Evolutionary conservation across 2,329 filamentous ascomycete species (phyloP).

Genomic region (Rhexocercosporidium sp.): DNA sequence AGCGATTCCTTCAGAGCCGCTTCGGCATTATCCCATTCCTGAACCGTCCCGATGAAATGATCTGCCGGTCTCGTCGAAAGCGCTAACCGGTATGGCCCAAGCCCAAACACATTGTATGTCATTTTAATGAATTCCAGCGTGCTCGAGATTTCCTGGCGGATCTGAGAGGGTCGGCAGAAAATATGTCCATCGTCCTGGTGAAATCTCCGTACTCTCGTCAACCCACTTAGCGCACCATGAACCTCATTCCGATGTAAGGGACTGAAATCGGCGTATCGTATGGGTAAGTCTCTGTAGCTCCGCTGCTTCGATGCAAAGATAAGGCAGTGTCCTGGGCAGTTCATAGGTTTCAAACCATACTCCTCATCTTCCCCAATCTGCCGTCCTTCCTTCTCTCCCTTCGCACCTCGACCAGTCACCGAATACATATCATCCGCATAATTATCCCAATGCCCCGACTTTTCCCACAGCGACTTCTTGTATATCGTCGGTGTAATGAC

Average conservation of each 20-base stretch:
- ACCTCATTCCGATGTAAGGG: constrained; percentile 86
- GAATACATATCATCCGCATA: constrained; percentile 94
- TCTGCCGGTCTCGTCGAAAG: constrained; percentile 79
- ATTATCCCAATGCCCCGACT: constrained; percentile 86
- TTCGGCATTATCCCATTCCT: constrained; percentile 74
- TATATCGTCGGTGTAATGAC: constrained; percentile 91
- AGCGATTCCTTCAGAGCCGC: constrained; percentile 68
- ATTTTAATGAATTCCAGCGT: constrained; percentile 77
- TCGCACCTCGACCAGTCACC: constrained; percentile 58
- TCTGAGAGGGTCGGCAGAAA: constrained; percentile 81
- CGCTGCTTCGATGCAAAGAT: constrained; percentile 76
- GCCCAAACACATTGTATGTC: constrained; percentile 71
- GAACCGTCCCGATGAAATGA: constrained; percentile 75
- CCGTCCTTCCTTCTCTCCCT: constrained; percentile 42
- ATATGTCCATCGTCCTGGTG: constrained; percentile 93
- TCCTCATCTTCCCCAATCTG: constrained; percentile 66
- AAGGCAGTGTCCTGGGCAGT: constrained; percentile 87
- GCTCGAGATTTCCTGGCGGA: constrained; percentile 73
- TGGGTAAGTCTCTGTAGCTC: constrained; percentile 80
- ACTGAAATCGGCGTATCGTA: constrained; percentile 87
- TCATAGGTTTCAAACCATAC: constrained; percentile 91
- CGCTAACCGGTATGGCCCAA: constrained; percentile 76
- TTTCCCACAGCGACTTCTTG: constrained; percentile 85
- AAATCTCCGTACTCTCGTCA: constrained; percentile 85
- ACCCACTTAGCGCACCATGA: constrained; percentile 78